Percentiles rank a stretch among this genome's conserved stretches.
Conservation (phyloP, 108 stramenopile species). For the Skeletonema potamos region DNA sequence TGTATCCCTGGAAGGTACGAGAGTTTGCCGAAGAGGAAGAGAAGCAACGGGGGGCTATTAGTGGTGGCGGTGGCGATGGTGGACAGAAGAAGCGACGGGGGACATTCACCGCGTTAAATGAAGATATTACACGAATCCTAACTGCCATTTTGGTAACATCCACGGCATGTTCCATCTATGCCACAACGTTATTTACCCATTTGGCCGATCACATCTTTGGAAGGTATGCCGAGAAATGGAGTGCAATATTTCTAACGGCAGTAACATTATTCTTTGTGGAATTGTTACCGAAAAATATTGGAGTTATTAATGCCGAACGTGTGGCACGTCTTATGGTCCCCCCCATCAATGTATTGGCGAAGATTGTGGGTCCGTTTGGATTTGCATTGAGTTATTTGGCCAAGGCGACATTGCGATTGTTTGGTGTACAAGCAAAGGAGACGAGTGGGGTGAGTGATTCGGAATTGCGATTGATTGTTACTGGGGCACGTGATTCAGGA, state of each 20-base stretch:
- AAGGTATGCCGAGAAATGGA: slow-evolving; percentile 77
- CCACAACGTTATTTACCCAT: slow-evolving; percentile 87
- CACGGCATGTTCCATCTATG: slow-evolving; percentile 87
- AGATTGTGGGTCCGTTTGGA: slow-evolving; percentile 85
- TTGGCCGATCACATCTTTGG: slow-evolving; percentile 84
- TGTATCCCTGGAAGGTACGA: slow-evolving; percentile 96
- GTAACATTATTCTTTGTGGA: slow-evolving; percentile 96
- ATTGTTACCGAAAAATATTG: slow-evolving; percentile 92
- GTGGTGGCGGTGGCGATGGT: not conserved
- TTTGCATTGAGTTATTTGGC: slow-evolving; percentile 80
- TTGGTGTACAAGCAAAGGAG: slow-evolving; percentile 82
- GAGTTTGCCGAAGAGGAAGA: slow-evolving; percentile 97
- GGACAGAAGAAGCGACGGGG: slow-evolving; percentile 39
- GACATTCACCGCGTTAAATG: slow-evolving; percentile 86
- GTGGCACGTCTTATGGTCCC: slow-evolving; percentile 93
- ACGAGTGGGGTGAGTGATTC: slow-evolving; percentile 85
- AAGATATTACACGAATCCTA: slow-evolving; percentile 94
- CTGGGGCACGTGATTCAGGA: slow-evolving; percentile 91
- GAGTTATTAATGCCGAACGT: slow-evolving; percentile 92
- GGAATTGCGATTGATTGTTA: slow-evolving; percentile 93
- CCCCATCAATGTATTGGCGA: slow-evolving; percentile 81
- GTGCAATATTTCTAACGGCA: slow-evolving; percentile 83
- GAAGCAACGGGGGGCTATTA: slow-evolving; percentile 34
- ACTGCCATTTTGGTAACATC: slow-evolving; percentile 93
- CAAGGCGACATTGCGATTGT: slow-evolving; percentile 73